These are phyloP conservation scores for Agaricus subrufescens DNA, from an alignment of 768 basidiomycete genomes.

Conservation along the genomic window DNA sequence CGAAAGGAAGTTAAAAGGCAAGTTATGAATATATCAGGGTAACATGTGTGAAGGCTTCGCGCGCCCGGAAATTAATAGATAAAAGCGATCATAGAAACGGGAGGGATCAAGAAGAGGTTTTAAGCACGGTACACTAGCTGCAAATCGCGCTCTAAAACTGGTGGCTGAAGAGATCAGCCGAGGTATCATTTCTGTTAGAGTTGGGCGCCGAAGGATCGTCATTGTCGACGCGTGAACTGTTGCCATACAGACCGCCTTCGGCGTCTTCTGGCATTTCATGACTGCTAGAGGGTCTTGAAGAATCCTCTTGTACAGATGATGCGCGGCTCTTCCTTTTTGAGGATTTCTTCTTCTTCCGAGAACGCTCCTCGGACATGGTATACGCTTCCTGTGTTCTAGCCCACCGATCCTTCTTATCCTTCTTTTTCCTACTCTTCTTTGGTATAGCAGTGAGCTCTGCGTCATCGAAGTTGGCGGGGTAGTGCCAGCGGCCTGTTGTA, in stretches of 20 bases:
- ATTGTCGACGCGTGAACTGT: constrained; percentile 16
- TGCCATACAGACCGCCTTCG: constrained; percentile 63
- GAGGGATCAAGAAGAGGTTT: not conserved
- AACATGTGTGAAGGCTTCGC: too few species aligned
- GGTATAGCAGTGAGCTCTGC: constrained; percentile 32
- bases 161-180: constrained; percentile 57
- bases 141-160: constrained; percentile 42
- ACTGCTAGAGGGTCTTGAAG: constrained; percentile 34
- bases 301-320: constrained; percentile 15
- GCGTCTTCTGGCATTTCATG: constrained; percentile 69
- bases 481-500: constrained; percentile 69
- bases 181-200: constrained; percentile 14
- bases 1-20: not conserved
- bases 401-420: constrained; percentile 86
- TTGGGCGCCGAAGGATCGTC: constrained; percentile 14
- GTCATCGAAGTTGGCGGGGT: constrained; percentile 82
- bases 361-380: constrained; percentile 40
- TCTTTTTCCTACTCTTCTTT: constrained; percentile 53
- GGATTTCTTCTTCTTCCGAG: constrained; percentile 39
- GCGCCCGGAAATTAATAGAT: too few species aligned
- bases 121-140: not conserved
- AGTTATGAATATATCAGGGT: too few species aligned
- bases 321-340: constrained; percentile 60
- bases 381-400: constrained; percentile 86
- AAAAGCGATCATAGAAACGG: not conserved